phyloP scores from a whole-genome alignment of 2,329 filamentous ascomycete species.

The Leptographium galeiforme region DNA sequence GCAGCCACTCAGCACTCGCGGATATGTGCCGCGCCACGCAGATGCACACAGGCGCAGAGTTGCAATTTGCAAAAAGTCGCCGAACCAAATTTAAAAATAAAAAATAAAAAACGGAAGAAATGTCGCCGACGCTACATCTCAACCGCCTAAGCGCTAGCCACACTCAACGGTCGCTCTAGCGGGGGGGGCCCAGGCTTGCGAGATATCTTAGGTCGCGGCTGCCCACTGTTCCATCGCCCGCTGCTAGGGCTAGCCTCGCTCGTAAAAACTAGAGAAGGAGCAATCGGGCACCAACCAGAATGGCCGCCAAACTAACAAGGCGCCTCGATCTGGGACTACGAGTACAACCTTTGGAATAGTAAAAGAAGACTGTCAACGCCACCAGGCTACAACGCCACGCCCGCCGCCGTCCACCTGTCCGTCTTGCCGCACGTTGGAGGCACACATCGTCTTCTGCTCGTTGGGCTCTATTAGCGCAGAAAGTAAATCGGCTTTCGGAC shows the following conservation, averaged over 20 bases:
- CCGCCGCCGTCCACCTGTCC: too few species aligned
- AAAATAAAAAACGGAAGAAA: too few species aligned
- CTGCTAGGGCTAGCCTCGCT: neutral
- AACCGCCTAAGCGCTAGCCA: neutral
- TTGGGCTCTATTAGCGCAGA: neutral
- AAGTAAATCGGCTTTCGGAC: neutral
- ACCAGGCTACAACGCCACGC: too few species aligned
- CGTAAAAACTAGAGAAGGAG: neutral
- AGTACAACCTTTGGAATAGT: too few species aligned
- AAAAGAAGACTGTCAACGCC: neutral
- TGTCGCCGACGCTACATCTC: neutral
- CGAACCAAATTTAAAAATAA: too few species aligned
- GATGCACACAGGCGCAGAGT: too few species aligned
- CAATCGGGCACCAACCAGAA: neutral
- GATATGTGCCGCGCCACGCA: too few species aligned
- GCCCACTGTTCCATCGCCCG: neutral
- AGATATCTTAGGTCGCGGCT: neutral
- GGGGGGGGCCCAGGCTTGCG: neutral
- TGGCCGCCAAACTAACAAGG: neutral
- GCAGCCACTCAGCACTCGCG: too few species aligned
- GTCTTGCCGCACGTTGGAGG: too few species aligned
- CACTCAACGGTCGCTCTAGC: neutral
- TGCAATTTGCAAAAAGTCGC: too few species aligned
- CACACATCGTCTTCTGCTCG: neutral
- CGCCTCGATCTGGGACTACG: neutral